phyloP scores from a whole-genome alignment of 1,284 basidiomycete species.

The Athelia psychrophila region DNA sequence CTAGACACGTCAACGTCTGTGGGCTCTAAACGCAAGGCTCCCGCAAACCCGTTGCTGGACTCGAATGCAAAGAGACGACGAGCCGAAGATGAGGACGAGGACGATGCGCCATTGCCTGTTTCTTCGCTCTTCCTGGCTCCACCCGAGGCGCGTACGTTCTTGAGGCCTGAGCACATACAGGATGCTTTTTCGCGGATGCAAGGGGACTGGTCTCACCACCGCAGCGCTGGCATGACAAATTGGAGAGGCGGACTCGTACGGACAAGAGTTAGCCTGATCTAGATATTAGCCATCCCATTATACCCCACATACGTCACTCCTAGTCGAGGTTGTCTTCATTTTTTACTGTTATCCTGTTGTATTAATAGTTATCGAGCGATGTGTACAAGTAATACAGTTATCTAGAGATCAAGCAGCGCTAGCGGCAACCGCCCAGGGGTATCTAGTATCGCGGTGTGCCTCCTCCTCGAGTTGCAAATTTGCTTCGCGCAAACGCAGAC shows the following conservation, averaged over 20 bases:
- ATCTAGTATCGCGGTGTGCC: conserved; percentile 15
- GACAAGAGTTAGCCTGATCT: conserved; percentile 81
- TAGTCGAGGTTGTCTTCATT: neutral
- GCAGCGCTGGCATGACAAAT: conserved; percentile 83
- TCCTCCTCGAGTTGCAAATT: conserved; percentile 30
- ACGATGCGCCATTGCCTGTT: conserved; percentile 59
- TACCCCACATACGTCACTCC: too few species aligned
- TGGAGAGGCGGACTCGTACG: conserved; percentile 82
- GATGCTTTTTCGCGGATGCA: conserved; percentile 90
- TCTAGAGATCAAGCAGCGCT: too few species aligned
- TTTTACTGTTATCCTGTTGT: neutral
- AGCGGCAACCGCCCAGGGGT: too few species aligned
- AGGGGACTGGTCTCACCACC: conserved; percentile 73
- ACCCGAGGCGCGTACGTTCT: conserved; percentile 72
- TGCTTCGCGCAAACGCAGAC: conserved; percentile 43
- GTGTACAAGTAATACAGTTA: too few species aligned
- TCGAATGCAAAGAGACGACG: conserved; percentile 58
- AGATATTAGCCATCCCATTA: neutral
- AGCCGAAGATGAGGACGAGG: conserved; percentile 55
- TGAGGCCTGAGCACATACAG: conserved; percentile 82
- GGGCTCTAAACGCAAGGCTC: conserved; percentile 68
- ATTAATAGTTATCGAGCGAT: too few species aligned
- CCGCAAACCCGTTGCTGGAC: conserved; percentile 26
- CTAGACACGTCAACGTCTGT: conserved; percentile 48
- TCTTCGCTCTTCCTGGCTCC: conserved; percentile 79